A percentile compares a stretch with the other conserved stretches of the same genome.
Conservation (phyloP, 768 basidiomycete genomes). For the Hemileccinum impolitum region DNA sequence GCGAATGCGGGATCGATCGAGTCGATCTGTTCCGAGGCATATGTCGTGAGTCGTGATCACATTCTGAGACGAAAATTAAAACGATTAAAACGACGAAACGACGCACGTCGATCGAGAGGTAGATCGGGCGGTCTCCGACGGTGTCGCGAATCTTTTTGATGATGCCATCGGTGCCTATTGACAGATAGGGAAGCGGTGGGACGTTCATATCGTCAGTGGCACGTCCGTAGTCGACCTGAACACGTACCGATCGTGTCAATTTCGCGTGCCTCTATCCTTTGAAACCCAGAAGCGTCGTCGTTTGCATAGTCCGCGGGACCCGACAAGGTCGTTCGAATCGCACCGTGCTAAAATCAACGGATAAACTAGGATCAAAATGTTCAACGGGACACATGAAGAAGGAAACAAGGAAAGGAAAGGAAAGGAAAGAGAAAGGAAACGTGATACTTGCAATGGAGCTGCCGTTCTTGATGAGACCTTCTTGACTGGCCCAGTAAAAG, state of each 20-base stretch:
- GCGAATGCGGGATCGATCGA: conserved; percentile 81
- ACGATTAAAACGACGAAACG: not conserved
- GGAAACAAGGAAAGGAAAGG: conserved; percentile 10
- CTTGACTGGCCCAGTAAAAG: conserved; percentile 85
- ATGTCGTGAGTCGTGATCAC: not conserved
- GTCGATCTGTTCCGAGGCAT: conserved; percentile 51
- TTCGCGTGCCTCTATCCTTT: conserved; percentile 79
- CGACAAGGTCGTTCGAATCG: conserved; percentile 80
- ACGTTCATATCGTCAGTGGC: not conserved
- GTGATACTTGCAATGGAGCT: conserved; percentile 77
- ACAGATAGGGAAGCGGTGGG: not conserved
- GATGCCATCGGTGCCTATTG: conserved; percentile 66
- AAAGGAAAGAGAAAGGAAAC: conserved; percentile 22
- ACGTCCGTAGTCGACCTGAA: not conserved
- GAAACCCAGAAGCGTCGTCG: conserved; percentile 76
- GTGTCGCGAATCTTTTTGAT: conserved; percentile 76
- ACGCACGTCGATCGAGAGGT: conserved; percentile 73
- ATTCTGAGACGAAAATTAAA: not conserved
- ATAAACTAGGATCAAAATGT: conserved; percentile 74
- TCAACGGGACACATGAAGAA: conserved; percentile 20
- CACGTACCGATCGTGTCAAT: conserved; percentile 72
- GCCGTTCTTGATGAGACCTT: conserved; percentile 76
- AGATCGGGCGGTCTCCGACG: conserved; percentile 71
- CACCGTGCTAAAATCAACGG: conserved; percentile 64
- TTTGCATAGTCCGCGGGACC: conserved; percentile 74